A percentile compares a stretch with the other conserved stretches of the same genome.
These are phyloP conservation scores for Sclerotinia borealis DNA, from an alignment of 2,329 filamentous ascomycete genomes.

Conservation along the genomic window DNA sequence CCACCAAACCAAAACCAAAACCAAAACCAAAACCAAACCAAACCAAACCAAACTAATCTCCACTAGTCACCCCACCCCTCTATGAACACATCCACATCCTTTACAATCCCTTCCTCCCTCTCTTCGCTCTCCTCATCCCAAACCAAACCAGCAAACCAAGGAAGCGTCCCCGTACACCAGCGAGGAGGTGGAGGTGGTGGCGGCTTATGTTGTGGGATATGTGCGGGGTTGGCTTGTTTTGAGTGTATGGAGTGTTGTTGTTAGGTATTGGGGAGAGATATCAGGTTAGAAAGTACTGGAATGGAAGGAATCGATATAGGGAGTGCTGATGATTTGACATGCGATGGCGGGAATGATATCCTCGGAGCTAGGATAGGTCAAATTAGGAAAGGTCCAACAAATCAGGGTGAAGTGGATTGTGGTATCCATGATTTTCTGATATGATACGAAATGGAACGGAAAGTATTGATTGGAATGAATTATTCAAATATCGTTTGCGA, in stretches of 20 bases:
- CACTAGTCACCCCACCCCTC: too few relatives aligned
- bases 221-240: slow-evolving; percentile 9
- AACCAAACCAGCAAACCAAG: neutral
- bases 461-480: too few relatives aligned
- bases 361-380: too few relatives aligned
- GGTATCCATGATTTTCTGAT: too few relatives aligned
- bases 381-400: too few relatives aligned
- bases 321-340: neutral
- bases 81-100: neutral
- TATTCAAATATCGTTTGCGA: too few relatives aligned
- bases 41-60: neutral
- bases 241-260: slow-evolving; percentile 14
- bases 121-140: neutral
- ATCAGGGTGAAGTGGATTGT: too few relatives aligned
- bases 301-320: neutral
- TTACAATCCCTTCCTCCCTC: neutral
- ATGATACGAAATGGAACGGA: too few relatives aligned
- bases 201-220: slow-evolving; percentile 7
- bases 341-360: too few relatives aligned
- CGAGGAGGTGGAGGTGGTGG: neutral
- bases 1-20: too few relatives aligned
- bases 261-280: neutral
- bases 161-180: neutral
- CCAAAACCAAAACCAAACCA: neutral
- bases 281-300: too few relatives aligned